Evolutionary conservation across 768 basidiomycete species (phyloP).

Genomic region (Tricholomella constricta): DNA sequence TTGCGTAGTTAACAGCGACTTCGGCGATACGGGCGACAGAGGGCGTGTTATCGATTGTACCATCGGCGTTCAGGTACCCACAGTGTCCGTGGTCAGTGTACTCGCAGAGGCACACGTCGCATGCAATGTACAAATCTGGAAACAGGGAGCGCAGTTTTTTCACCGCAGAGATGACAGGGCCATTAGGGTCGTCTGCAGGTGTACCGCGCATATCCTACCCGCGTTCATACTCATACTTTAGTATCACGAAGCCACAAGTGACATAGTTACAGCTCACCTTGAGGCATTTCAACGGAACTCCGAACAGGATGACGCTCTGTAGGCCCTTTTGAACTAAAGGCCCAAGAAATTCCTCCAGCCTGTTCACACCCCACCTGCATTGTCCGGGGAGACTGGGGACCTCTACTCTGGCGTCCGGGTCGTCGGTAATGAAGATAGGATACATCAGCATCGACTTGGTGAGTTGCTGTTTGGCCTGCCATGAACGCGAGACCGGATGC

Average conservation of each 20-base stretch:
- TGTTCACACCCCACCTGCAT: conserved; percentile 93
- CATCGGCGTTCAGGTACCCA: conserved; percentile 73
- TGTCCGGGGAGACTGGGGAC: conserved; percentile 85
- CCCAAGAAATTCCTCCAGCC: conserved; percentile 80
- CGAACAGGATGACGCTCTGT: conserved; percentile 91
- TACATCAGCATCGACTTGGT: conserved; percentile 98
- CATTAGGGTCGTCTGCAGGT: conserved; percentile 85
- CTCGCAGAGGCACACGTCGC: conserved; percentile 99
- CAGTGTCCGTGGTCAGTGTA: conserved; percentile 99
- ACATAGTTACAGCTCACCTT: conserved; percentile 54
- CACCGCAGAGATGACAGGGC: conserved; percentile 95
- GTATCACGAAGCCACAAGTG: background rate
- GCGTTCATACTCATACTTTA: background rate
- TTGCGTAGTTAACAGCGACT: conserved; percentile 90
- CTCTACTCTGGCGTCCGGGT: conserved; percentile 78
- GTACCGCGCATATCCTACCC: conserved; percentile 79
- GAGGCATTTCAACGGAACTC: conserved; percentile 77
- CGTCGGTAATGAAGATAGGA: conserved; percentile 97
- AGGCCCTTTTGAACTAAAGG: conserved; percentile 91
- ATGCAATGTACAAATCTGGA: conserved; percentile 85
- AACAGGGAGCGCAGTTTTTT: conserved; percentile 73
- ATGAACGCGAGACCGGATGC: conserved; percentile 85
- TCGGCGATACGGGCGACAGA: conserved; percentile 89
- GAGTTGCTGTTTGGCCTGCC: conserved; percentile 80
- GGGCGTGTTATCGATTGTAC: conserved; percentile 73